phyloP scores from a whole-genome alignment of 2,329 filamentous ascomycete genomes.

The Helminthosporium solani region DNA sequence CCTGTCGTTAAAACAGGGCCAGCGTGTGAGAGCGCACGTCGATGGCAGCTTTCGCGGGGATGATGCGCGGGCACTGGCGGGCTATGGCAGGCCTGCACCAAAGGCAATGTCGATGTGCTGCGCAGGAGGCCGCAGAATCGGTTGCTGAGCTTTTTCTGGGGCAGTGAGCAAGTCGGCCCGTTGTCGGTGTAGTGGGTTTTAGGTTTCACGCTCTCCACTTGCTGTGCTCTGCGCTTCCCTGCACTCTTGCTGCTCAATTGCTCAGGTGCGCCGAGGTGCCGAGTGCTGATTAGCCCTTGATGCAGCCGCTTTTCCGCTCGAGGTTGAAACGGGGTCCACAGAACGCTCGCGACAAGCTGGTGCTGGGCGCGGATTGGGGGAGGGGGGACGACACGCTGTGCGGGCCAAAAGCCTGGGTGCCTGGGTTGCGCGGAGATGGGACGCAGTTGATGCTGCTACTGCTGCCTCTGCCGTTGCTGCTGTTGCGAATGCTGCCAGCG shows the following conservation, averaged over 20 bases:
- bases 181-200: conserved; percentile 21
- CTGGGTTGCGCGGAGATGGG: no score
- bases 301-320: conserved; percentile 32
- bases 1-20: conserved; percentile 22
- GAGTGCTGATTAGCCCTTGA: conserved; percentile 35
- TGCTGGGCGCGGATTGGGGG: background rate
- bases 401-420: background rate
- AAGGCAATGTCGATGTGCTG: conserved; percentile 11
- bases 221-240: conserved; percentile 21
- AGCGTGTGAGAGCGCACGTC: conserved; percentile 21
- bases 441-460: no score
- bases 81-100: background rate
- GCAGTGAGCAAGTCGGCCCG: conserved; percentile 31
- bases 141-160: conserved; percentile 3
- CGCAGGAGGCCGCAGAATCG: conserved; percentile 18
- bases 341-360: conserved; percentile 1
- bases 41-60: conserved; percentile 4
- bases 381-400: no score
- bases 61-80: conserved; percentile 3
- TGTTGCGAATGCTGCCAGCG: no score
- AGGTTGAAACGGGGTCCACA: conserved; percentile 5
- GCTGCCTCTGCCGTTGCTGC: background rate
- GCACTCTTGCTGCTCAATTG: conserved; percentile 19
- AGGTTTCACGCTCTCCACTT: conserved; percentile 15
- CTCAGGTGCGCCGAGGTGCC: conserved; percentile 38